Percentiles rank a stretch among this genome's conserved stretches.
Conservation (phyloP, 202 grass and related monocot species). For the Alloteropsis angusta region DNA sequence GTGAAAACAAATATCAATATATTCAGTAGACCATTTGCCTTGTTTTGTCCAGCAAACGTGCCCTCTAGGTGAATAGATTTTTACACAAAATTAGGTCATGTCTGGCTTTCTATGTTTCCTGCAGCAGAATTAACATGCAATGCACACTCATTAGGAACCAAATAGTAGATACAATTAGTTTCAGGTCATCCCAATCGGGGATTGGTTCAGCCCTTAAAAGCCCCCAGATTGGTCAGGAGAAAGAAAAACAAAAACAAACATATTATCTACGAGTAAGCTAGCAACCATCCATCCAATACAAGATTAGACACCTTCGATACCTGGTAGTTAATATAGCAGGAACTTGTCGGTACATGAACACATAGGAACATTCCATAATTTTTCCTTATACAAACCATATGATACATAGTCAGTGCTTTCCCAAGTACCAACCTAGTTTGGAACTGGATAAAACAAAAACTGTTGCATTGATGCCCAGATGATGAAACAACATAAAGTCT, state of each 20-base stretch:
- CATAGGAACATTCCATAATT: not conserved
- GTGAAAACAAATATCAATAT: not conserved
- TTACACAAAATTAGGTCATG: no score
- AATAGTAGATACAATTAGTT: no score
- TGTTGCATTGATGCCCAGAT: not conserved
- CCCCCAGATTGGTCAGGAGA: no score
- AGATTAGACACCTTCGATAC: slow-evolving; percentile 6
- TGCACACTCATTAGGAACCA: no score
- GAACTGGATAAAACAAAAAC: not conserved
- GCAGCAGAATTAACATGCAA: no score
- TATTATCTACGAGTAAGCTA: not conserved
- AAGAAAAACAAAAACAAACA: no score
- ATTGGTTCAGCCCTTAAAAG: no score
- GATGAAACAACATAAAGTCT: slow-evolving; percentile 8
- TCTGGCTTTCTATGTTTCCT: no score
- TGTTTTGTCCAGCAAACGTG: not conserved
- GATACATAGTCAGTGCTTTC: not conserved
- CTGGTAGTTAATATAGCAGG: slow-evolving; percentile 1
- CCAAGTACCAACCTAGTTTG: slow-evolving; percentile 2
- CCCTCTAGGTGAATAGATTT: no score
- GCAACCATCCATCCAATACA: not conserved
- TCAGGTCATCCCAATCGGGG: no score
- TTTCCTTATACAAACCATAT: slow-evolving; percentile 1
- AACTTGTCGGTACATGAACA: not conserved
- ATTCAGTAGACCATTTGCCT: not conserved